These are phyloP conservation scores for Gracilaria gracilis DNA, from an alignment of 23 red algal genomes.

Conservation along the genomic window DNA sequence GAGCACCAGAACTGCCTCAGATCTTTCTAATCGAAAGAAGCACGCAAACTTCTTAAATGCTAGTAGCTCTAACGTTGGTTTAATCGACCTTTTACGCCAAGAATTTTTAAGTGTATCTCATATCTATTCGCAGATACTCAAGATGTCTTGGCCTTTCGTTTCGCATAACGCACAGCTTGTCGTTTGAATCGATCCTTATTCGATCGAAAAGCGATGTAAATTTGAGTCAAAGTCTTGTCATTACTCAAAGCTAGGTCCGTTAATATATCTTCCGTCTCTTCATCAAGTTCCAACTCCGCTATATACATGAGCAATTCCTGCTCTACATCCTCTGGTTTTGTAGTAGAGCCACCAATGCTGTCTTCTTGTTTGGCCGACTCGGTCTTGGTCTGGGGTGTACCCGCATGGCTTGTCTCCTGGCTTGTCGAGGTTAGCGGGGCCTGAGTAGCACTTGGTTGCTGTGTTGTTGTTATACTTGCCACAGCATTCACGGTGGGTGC, in stretches of 20 bases:
- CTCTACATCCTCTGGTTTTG: slow-evolving; percentile 19
- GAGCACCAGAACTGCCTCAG: no score
- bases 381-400: background rate
- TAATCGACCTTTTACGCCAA: background rate
- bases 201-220: slow-evolving; percentile 33
- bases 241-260: slow-evolving; percentile 52
- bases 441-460: background rate
- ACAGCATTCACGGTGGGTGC: background rate
- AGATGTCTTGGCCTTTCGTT: background rate
- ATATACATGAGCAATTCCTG: slow-evolving; percentile 44
- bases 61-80: background rate
- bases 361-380: slow-evolving; percentile 6
- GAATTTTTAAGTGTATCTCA: background rate
- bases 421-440: background rate
- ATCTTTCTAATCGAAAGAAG: no score
- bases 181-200: slow-evolving; percentile 52
- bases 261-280: slow-evolving; percentile 41
- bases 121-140: background rate
- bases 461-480: background rate
- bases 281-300: slow-evolving; percentile 47
- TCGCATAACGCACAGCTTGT: slow-evolving; percentile 49
- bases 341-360: background rate
- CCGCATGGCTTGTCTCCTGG: no score
- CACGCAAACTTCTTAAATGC: no score
- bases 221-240: slow-evolving; percentile 28